Conservation (phyloP, 768 basidiomycete species). For the Lactarius quietus region DNA sequence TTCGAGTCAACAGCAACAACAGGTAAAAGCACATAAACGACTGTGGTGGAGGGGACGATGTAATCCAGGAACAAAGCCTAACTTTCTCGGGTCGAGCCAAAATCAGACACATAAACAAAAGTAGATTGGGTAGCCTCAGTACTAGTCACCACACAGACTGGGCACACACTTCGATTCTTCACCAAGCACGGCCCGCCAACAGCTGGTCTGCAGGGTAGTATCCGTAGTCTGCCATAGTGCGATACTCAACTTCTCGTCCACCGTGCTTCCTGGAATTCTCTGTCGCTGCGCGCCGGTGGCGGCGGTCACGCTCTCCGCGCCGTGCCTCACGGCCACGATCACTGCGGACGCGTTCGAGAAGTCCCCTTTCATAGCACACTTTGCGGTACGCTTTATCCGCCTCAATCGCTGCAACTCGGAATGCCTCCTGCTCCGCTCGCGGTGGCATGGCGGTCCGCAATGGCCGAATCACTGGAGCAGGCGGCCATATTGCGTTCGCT, state of each 20-base stretch:
- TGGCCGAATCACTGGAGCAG: constrained; percentile 14
- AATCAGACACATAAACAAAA: not conserved
- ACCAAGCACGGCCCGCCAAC: not conserved
- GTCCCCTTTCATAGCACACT: constrained; percentile 7
- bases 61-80: not conserved
- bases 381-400: not conserved
- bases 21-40: not conserved
- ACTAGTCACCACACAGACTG: not conserved
- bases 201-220: constrained; percentile 2
- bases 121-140: not conserved
- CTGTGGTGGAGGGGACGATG: not conserved
- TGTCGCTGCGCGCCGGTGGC: constrained; percentile 16
- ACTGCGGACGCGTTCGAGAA: constrained; percentile 2
- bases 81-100: not conserved
- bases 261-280: constrained; percentile 9
- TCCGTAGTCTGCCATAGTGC: constrained; percentile 9
- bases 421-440: constrained; percentile 7
- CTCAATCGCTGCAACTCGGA: constrained; percentile 2
- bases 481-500: constrained; percentile 1
- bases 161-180: not conserved
- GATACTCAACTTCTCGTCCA: constrained; percentile 15
- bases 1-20: not conserved
- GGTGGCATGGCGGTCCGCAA: not conserved
- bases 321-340: not conserved
- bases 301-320: constrained; percentile 9